Base-by-base conservation (phyloP, 805 yeast species). In the Teunomyces barrocoloradensis region DNA sequence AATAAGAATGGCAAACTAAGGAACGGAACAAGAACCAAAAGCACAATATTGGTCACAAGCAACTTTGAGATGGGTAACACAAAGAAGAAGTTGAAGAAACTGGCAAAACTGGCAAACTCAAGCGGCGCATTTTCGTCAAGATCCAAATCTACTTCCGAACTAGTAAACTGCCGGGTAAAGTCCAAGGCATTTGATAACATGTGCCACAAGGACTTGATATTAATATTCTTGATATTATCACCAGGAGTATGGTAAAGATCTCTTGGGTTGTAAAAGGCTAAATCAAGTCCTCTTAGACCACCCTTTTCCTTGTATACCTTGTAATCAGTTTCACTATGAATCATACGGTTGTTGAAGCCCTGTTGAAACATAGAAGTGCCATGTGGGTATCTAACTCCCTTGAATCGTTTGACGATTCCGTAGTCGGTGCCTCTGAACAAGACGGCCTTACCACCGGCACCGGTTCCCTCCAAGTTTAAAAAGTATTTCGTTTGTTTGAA, bases 401-500 rank as follows among this genome's bases (percentile, higher is more conserved):
- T 63, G 52, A 78, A 77, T 53, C 80, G 77, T 50, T 78, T 77
- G 1, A 86, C 81, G 10, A 89, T 80, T 1, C 87, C 87, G 51
- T 75, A 76, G 60, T 89, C 95, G 0, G 95, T 81, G n/a, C 90
- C 83, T 64, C 97, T 78, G 63, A 91, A 89, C 42, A 90, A 68
- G 17, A 88, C 74, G 1, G 96, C 87, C 54, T 85, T 81, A 3
- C 94, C 91, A 21, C 96, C 96, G 1, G 94, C 86, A 2, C 97
- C 97, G 0, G 96, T 88, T 13, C 97, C 97, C 70, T 90, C 97
- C 52, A 90, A 69, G 61, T 91, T 91, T 53, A 90, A 73, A 48
- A 91, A 85, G 58, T 78, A 85, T 35, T 70, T 71, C 1, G 86
- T 82, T 12, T 78, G 63, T 34, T 74, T 65, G 18, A 80, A 73